A percentile compares a stretch with the other conserved stretches of the same genome.
phyloP scores from a whole-genome alignment of 345 rosid genomes.

The rapeseed (Brassica napus) region Da-Ae NC_063435.1:144001-144500 shows the following conservation, averaged over 20 bases:
- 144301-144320: no score
- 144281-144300: no score
- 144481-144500: constrained; percentile 91
- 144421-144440: neutral
- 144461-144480: constrained; percentile 76
- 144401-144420: neutral
- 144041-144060: constrained; percentile 79
- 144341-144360: no score
- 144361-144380: no score
- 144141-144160: constrained; percentile 71
- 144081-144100: constrained; percentile 84
- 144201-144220: no score
- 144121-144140: constrained; percentile 92
- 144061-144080: constrained; percentile 91
- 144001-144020: constrained; percentile 83
- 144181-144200: no score
- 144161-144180: no score
- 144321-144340: no score
- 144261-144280: no score
- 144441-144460: constrained; percentile 67
- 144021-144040: constrained; percentile 89
- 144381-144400: no score
- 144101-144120: constrained; percentile 61
- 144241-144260: no score
- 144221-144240: no score